Base-by-base conservation (phyloP, 2,329 filamentous ascomycete genomes). In the Alternaria arborescens region DNA sequence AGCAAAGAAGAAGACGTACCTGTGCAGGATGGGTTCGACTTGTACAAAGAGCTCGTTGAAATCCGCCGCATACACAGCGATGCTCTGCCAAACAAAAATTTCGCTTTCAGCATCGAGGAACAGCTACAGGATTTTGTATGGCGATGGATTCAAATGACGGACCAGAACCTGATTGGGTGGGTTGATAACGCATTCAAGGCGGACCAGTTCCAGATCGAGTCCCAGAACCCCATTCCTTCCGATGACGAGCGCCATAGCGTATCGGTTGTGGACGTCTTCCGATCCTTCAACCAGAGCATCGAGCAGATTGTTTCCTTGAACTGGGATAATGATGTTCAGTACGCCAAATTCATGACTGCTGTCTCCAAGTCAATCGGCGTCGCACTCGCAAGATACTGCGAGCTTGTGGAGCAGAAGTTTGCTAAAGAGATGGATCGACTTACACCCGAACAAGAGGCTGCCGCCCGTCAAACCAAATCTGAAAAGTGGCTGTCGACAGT, bases 271-370 rank as follows among this genome's bases (percentile, higher is more conserved):
- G 95, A 99, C 77, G 89, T 97, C 43, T 98, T 97, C 81, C 89
- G 91, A 70, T 89, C 96, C 1, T 97, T 98, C 83, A 96, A 94
- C 71, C 92, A 97, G 79, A 92, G 91, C 18, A 88, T 96, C 36
- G 91, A 97, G 65, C 92, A 96, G 71, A 88, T 99, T 55, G 89
- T 92, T 55, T 85, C 92, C 68, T 85, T 99, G 11, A 88, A 94
- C 62, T 99, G 95, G 95, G 91, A 93, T 66, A 93, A 98, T 75
- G 92, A 97, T 72, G 84, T 97, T 38, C 94, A 97, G 67, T 92
- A 97, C 75, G 94, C 95, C 40, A 93, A 94, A 64, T 99, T 99
- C 80, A 98, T 98, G 94, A 99, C 95, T 16, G 88, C 93, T 2
- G 83, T 97, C 16, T 89, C 94, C 14, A 96, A 93, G 71, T 90